Percentiles rank a stretch among this genome's conserved stretches.
Evolutionary conservation across 805 yeast genomes (phyloP).

Genomic region (Wickerhamiella hasegawae): DNA sequence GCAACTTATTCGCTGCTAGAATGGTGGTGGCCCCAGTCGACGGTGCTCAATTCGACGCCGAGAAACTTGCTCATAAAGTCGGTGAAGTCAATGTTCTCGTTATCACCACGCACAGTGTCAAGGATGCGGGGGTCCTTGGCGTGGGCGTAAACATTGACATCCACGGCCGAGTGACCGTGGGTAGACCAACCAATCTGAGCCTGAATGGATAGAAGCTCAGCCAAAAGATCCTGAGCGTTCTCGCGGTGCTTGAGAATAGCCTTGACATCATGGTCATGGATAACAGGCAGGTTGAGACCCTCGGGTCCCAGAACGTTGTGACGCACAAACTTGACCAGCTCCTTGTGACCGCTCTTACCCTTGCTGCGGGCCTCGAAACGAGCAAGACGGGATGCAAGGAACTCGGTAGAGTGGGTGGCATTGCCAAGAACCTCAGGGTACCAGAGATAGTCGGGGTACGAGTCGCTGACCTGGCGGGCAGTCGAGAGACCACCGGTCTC

Average conservation of each 20-base stretch:
- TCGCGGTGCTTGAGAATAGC: conserved; percentile 24
- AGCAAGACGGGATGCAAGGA: conserved; percentile 33
- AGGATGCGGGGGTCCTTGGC: conserved; percentile 29
- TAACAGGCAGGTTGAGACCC: conserved; percentile 54
- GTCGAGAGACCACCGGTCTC: conserved; percentile 92
- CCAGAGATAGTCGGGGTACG: conserved; percentile 81
- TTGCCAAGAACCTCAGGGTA: conserved; percentile 58
- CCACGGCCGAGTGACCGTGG: conserved; percentile 92
- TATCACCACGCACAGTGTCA: conserved; percentile 37
- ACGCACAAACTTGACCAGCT: conserved; percentile 31
- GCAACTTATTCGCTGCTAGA: too few species aligned
- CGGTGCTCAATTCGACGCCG: conserved; percentile 18
- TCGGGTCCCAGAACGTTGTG: conserved; percentile 35
- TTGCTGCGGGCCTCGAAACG: conserved; percentile 18
- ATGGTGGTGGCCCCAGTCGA: neutral
- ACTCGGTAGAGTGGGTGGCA: conserved; percentile 68
- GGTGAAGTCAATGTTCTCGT: conserved; percentile 79
- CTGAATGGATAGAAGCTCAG: conserved; percentile 58
- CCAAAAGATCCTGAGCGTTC: conserved; percentile 32
- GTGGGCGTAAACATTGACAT: conserved; percentile 78
- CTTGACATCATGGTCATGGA: conserved; percentile 36
- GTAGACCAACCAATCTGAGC: conserved; percentile 95
- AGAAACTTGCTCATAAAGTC: conserved; percentile 42
- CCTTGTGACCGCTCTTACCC: conserved; percentile 14
- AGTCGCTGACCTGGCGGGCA: conserved; percentile 53